A percentile compares a stretch with the other conserved stretches of the same genome.
Conservation (phyloP, 345 rosid species). For the Streptanthus diversifolius region DNA sequence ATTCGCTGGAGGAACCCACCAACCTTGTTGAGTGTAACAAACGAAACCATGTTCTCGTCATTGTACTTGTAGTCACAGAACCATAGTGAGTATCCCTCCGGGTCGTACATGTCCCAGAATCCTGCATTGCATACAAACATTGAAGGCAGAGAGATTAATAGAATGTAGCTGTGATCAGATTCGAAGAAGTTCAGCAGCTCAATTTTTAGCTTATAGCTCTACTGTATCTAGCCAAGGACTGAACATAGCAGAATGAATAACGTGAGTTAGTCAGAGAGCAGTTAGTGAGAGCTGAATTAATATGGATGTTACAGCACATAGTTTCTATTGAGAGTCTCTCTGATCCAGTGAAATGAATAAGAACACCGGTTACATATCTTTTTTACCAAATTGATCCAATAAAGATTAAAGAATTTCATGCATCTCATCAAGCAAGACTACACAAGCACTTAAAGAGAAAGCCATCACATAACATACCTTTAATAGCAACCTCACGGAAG, state of each 20-base stretch:
- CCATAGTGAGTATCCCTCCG: conserved; percentile 95
- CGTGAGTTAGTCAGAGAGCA: background rate
- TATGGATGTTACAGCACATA: background rate
- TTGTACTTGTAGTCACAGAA: conserved; percentile 97
- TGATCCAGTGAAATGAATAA: background rate
- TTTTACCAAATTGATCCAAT: background rate
- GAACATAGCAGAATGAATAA: background rate
- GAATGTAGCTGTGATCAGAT: background rate
- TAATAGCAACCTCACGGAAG: conserved; percentile 94
- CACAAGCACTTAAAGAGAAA: background rate
- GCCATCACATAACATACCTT: conserved; percentile 47
- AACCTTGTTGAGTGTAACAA: conserved; percentile 89
- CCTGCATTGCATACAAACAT: conserved; percentile 41
- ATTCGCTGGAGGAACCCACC: conserved; percentile 93
- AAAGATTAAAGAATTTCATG: background rate
- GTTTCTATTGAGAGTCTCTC: background rate
- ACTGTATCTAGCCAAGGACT: background rate
- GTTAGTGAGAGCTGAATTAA: background rate
- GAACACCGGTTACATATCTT: background rate
- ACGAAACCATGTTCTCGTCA: conserved; percentile 86
- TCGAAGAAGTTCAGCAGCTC: background rate
- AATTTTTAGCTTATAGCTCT: background rate
- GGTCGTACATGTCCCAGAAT: conserved; percentile 98
- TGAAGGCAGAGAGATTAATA: background rate
- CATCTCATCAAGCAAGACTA: background rate